phyloP scores from a whole-genome alignment of 1,284 basidiomycete genomes.

The Schizophyllum amplum region DNA sequence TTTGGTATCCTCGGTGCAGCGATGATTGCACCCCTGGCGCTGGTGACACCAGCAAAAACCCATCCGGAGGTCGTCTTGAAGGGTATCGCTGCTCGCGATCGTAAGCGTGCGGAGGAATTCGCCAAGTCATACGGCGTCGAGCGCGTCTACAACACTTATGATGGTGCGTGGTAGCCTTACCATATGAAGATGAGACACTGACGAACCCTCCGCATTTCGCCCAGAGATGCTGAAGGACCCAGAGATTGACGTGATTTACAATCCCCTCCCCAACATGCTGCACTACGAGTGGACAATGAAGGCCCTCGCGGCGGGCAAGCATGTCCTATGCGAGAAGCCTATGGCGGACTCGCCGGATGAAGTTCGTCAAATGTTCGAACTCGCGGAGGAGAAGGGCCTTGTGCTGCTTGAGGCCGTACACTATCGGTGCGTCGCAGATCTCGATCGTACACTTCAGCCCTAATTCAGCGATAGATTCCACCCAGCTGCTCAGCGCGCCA shows the following conservation, averaged over 20 bases:
- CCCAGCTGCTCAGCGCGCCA: conserved; percentile 46
- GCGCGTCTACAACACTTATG: too few relatives aligned
- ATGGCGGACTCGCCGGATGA: conserved; percentile 53
- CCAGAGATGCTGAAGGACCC: conserved; percentile 56
- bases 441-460: not conserved
- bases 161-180: too few relatives aligned
- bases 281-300: conserved; percentile 77
- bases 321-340: conserved; percentile 69
- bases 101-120: conserved; percentile 3
- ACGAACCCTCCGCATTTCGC: too few relatives aligned
- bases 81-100: conserved; percentile 8
- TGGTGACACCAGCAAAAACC: too few relatives aligned
- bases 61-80: too few relatives aligned
- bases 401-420: conserved; percentile 60
- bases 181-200: not conserved
- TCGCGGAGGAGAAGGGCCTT: conserved; percentile 43
- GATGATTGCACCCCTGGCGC: too few relatives aligned
- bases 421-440: conserved; percentile 32
- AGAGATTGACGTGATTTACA: conserved; percentile 56
- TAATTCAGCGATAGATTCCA: conserved; percentile 40
- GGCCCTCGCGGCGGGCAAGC: conserved; percentile 60
- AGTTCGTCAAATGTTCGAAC: conserved; percentile 43
- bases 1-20: too few relatives aligned
- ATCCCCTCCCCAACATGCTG: too few relatives aligned
- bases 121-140: conserved; percentile 8